A percentile compares a stretch with the other conserved stretches of the same genome.
Conservation (phyloP, 2,329 filamentous ascomycete genomes). For the Colletotrichum sp. region DNA sequence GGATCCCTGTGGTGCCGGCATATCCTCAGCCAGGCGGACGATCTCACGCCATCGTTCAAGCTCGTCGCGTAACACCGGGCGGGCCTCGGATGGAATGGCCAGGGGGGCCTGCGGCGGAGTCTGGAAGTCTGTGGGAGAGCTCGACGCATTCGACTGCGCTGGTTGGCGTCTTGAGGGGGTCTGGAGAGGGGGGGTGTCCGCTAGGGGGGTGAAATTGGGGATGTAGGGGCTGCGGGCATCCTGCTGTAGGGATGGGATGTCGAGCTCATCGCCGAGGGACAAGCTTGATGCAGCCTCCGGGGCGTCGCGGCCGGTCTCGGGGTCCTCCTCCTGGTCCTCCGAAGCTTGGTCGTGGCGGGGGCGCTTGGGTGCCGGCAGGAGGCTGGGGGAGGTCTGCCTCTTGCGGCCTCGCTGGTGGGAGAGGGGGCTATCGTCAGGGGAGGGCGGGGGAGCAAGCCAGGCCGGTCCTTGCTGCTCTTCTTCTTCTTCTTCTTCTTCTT, state of each 20-base stretch:
- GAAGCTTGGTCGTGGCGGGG: background rate
- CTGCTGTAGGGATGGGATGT: background rate
- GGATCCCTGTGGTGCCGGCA: background rate
- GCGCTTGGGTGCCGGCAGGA: background rate
- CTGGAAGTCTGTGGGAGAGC: background rate
- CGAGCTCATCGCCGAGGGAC: background rate
- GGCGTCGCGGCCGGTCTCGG: background rate
- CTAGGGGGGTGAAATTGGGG: background rate
- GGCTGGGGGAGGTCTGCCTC: background rate
- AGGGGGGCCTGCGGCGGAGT: background rate
- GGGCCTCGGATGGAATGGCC: background rate
- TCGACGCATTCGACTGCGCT: background rate
- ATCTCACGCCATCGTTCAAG: background rate
- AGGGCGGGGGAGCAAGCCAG: background rate
- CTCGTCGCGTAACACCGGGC: background rate
- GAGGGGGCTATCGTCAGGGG: background rate
- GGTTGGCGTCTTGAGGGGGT: background rate
- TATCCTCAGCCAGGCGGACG: background rate
- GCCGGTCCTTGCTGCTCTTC: background rate
- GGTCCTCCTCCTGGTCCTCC: background rate
- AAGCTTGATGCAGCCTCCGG: background rate
- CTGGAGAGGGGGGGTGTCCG: background rate
- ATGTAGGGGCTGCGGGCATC: background rate
- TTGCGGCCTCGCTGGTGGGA: background rate
- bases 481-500: background rate